phyloP scores from a whole-genome alignment of 257 asterid species.

The Orobanche coerulescens region DNA sequence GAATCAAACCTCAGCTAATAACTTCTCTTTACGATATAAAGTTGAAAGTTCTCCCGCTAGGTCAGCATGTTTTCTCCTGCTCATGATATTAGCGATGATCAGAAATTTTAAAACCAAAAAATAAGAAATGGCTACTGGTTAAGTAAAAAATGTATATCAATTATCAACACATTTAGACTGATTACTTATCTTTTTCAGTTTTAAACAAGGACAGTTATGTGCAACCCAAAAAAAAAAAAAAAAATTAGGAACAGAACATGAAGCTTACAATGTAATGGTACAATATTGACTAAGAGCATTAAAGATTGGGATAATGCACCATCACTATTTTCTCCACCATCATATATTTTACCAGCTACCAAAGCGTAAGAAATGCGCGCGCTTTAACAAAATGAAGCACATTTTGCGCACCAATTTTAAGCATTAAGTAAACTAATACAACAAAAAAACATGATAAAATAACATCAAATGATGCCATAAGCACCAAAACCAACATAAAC shows the following conservation, averaged over 20 bases:
- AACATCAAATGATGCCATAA: no score
- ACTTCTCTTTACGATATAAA: constrained; percentile 73
- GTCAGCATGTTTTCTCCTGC: constrained; percentile 98
- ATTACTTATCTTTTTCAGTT: constrained; percentile 6
- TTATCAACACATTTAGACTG: constrained; percentile 6
- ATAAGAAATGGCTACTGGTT: background rate
- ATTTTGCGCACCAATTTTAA: no score
- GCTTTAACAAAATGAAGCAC: no score
- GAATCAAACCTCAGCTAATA: constrained; percentile 73
- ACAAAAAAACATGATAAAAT: no score
- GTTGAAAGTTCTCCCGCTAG: constrained; percentile 84
- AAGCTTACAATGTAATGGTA: background rate
- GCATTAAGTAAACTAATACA: no score
- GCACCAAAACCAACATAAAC: no score
- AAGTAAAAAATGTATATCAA: constrained; percentile 15
- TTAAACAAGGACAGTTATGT: constrained; percentile 10
- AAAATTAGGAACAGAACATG: background rate
- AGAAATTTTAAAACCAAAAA: constrained; percentile 14
- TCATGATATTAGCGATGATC: constrained; percentile 20
- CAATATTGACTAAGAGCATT: background rate
- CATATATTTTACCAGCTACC: no score
- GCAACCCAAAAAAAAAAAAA: background rate
- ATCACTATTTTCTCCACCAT: constrained; percentile 1
- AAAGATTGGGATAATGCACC: background rate
- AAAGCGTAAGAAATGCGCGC: no score